phyloP scores from a whole-genome alignment of 164 flowering plant species.

The Houttuynia cordata region DNA sequence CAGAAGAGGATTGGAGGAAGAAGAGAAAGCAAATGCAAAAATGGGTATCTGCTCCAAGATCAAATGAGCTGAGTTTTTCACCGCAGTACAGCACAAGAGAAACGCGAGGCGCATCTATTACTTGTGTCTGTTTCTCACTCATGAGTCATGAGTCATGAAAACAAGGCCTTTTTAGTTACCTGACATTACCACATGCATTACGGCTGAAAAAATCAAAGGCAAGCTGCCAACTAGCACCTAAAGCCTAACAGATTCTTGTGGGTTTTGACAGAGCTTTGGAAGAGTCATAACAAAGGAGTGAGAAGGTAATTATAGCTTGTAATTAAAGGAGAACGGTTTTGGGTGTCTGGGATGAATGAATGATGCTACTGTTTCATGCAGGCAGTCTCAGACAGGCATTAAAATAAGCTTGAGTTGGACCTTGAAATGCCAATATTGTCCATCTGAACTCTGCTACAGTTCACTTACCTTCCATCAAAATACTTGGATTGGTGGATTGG shows the following conservation, averaged over 20 bases:
- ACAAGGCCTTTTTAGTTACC: constrained; percentile 6
- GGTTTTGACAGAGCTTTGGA: no score
- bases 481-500: no score
- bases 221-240: neutral
- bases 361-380: no score
- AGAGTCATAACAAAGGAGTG: neutral
- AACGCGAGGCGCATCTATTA: no score
- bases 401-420: no score
- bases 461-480: no score
- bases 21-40: neutral
- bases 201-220: neutral
- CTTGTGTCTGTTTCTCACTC: neutral
- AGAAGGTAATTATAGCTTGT: neutral
- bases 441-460: no score
- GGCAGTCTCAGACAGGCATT: no score
- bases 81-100: no score
- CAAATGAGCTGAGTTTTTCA: neutral
- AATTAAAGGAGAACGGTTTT: constrained; percentile 3
- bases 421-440: no score
- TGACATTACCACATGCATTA: constrained; percentile 14
- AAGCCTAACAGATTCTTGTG: neutral
- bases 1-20: neutral
- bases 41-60: neutral
- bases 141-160: no score
- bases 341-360: no score